These are phyloP conservation scores for Talaromyces sp. DNA, from an alignment of 2,329 filamentous ascomycete species.

Conservation along the genomic window DNA sequence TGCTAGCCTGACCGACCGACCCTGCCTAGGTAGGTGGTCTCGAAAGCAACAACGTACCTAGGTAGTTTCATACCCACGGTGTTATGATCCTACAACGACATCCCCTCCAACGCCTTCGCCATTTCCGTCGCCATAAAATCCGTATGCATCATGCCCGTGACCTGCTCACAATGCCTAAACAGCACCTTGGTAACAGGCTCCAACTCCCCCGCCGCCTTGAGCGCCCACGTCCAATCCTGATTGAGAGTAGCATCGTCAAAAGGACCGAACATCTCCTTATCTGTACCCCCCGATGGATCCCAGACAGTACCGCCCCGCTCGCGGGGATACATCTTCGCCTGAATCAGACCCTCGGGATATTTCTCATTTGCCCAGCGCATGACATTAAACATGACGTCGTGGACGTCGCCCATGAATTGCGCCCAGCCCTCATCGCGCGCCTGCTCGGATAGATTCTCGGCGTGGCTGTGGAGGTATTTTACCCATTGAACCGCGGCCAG, in stretches of 20 bases:
- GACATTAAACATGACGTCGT: neutral
- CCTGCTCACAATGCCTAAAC: neutral
- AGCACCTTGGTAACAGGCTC: neutral
- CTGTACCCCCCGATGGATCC: neutral
- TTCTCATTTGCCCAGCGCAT: neutral
- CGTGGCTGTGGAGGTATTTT: neutral
- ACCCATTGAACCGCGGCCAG: slow-evolving; percentile 1
- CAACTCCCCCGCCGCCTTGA: neutral
- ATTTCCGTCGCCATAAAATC: neutral
- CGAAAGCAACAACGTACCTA: too few relatives aligned
- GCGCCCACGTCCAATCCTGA: neutral
- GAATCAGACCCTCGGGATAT: neutral
- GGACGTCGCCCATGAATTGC: neutral
- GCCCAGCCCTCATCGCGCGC: neutral
- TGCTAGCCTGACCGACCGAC: too few relatives aligned
- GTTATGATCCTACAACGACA: neutral
- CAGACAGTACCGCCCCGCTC: neutral
- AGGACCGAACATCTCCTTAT: neutral
- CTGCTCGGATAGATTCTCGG: neutral
- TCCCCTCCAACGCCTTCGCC: neutral
- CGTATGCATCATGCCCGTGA: neutral
- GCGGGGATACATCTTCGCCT: neutral
- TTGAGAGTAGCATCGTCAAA: neutral
- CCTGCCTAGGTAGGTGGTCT: too few relatives aligned
- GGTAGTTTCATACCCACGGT: too few relatives aligned